Conservation (phyloP, 148 eudicot genomes). For the Rhododendron kiyosumense region DNA sequence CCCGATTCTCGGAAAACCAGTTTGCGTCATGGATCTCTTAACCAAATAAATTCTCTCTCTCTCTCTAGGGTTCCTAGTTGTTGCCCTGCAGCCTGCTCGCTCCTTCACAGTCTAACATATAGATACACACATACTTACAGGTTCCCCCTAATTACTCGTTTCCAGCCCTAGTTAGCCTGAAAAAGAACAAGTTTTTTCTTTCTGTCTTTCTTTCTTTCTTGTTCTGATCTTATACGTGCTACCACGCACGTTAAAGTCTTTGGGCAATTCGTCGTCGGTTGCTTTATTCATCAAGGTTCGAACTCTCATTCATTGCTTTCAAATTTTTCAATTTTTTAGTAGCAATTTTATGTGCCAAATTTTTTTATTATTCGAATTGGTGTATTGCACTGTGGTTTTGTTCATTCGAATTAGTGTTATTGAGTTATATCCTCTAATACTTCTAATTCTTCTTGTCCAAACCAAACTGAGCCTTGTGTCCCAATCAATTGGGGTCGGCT, state of each 20-base stretch:
- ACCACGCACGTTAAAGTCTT: neutral
- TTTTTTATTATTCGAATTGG: neutral
- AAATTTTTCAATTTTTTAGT: neutral
- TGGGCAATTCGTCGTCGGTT: neutral
- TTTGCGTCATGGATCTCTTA: neutral
- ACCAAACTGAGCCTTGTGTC: neutral
- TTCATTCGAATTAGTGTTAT: neutral
- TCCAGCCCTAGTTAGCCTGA: neutral
- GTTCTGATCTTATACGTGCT: neutral
- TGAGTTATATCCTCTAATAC: neutral
- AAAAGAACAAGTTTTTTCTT: too few relatives aligned
- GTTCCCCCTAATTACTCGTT: neutral
- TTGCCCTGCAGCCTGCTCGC: neutral
- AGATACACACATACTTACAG: too few relatives aligned
- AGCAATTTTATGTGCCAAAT: neutral
- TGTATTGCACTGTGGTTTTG: slow-evolving; percentile 1
- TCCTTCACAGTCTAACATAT: neutral
- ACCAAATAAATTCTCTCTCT: neutral
- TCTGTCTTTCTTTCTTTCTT: neutral
- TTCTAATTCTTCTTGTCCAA: neutral
- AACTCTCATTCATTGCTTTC: neutral
- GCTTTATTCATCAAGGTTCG: neutral
- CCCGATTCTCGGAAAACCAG: neutral
- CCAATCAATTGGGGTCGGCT: neutral
- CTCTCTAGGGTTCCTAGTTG: slow-evolving; percentile 4